A percentile compares a stretch with the other conserved stretches of the same genome.
These are phyloP conservation scores for Grifola frondosa DNA, from an alignment of 1,284 basidiomycete genomes.

Conservation along the genomic window DNA sequence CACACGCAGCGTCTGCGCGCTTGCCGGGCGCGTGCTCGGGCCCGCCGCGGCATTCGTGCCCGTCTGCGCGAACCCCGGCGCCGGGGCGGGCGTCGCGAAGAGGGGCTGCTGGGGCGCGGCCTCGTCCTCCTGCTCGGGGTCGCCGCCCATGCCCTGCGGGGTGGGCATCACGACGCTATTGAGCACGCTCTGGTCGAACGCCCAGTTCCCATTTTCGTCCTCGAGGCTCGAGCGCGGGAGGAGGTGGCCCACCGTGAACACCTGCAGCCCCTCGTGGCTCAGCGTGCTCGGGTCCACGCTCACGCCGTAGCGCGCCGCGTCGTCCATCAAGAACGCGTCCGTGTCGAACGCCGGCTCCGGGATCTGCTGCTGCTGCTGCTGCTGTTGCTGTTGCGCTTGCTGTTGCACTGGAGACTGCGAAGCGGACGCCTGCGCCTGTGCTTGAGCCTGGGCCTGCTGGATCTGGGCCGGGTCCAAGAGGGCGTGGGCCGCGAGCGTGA, in stretches of 20 bases:
- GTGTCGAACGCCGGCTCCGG: conserved; percentile 26
- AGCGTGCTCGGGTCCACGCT: conserved; percentile 25
- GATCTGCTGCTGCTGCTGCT: conserved; percentile 23
- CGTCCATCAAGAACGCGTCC: conserved; percentile 39
- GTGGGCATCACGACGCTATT: conserved; percentile 33
- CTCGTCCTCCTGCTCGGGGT: conserved; percentile 30
- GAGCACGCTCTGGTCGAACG: conserved; percentile 42
- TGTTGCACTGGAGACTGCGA: conserved; percentile 2
- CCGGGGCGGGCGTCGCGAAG: conserved; percentile 15
- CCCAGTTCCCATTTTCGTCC: conserved; percentile 60
- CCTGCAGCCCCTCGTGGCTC: conserved; percentile 68
- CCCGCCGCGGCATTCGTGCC: conserved; percentile 5
- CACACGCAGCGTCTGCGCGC: conserved; percentile 56
- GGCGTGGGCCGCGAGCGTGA: conserved; percentile 41
- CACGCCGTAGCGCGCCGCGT: conserved; percentile 22
- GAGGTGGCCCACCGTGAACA: conserved; percentile 81
- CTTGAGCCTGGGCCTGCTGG: conserved; percentile 15
- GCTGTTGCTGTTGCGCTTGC: conserved; percentile 22
- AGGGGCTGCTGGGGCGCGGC: conserved; percentile 26
- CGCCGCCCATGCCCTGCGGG: conserved; percentile 32
- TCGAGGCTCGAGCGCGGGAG: conserved; percentile 57
- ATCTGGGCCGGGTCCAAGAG: conserved; percentile 24
- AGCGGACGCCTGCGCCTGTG: conserved; percentile 8
- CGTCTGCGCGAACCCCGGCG: conserved; percentile 7
- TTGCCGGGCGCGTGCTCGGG: conserved; percentile 22